These are phyloP conservation scores for Ustilago vetiveriae DNA, from an alignment of 1,284 basidiomycete genomes.

Conservation along the genomic window DNA sequence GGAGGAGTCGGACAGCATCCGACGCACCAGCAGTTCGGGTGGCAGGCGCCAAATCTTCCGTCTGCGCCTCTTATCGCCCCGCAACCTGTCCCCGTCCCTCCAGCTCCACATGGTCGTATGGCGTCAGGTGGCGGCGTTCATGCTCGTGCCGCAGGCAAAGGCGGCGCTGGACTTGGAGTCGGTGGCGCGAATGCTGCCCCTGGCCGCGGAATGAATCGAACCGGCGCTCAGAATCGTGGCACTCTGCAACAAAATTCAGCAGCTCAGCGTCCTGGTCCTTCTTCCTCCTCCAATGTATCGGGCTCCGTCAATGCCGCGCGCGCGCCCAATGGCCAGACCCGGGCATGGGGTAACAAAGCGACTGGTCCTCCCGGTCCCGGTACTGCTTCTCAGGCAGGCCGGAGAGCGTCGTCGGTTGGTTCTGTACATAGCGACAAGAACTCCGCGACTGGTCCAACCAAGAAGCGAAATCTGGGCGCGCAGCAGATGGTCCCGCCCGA, in stretches of 20 bases:
- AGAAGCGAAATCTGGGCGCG: constrained; percentile 23
- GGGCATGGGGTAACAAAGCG: constrained; percentile 19
- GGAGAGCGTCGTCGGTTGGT: constrained; percentile 22
- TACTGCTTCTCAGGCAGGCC: constrained; percentile 3
- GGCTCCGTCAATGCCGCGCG: constrained; percentile 16
- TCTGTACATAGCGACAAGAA: constrained; percentile 34
- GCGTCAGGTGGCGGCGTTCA: constrained; percentile 10
- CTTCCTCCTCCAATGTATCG: constrained; percentile 21
- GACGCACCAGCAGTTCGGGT: constrained; percentile 26
- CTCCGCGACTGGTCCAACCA: constrained; percentile 1
- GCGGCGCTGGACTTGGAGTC: not conserved
- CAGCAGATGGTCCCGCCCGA: constrained; percentile 39
- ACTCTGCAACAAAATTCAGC: constrained; percentile 6
- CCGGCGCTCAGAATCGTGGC: constrained; percentile 17
- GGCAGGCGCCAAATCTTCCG: constrained; percentile 17
- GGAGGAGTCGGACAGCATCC: constrained; percentile 4
- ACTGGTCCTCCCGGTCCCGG: not conserved
- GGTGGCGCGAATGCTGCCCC: constrained; percentile 2
- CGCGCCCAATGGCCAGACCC: constrained; percentile 15
- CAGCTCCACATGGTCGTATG: constrained; percentile 11
- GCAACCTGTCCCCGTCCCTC: constrained; percentile 19
- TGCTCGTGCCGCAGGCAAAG: constrained; percentile 7
- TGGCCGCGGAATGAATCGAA: constrained; percentile 15
- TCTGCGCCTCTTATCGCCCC: constrained; percentile 16
- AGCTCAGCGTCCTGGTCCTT: constrained; percentile 17